A percentile compares a stretch with the other conserved stretches of the same genome.
phyloP scores from a whole-genome alignment of 176 grass and related monocot species.

The Aegilops sharonensis region DNA sequence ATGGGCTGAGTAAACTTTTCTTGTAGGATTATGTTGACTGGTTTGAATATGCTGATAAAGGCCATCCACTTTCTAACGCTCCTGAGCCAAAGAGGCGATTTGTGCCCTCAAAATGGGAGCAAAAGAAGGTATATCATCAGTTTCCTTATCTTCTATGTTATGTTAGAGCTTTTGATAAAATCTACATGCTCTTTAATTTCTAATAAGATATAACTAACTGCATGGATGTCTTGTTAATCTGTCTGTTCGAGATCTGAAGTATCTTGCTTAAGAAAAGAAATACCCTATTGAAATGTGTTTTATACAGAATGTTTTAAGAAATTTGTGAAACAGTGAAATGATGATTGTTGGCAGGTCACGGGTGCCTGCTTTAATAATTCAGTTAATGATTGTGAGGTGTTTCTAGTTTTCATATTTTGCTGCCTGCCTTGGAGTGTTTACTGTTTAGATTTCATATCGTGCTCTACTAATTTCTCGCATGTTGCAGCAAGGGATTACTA shows the following conservation, averaged over 20 bases:
- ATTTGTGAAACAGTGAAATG: not conserved
- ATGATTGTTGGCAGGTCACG: not conserved
- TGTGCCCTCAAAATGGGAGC: slow-evolving; percentile 96
- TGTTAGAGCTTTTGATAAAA: not conserved
- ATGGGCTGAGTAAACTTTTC: slow-evolving; percentile 4
- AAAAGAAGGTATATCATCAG: slow-evolving; percentile 67
- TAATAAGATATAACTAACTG: not conserved
- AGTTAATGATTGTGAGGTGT: not conserved
- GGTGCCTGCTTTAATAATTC: not conserved
- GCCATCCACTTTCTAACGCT: slow-evolving; percentile 93
- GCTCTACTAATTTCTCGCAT: not conserved
- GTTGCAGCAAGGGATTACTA: not conserved
- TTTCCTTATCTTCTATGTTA: not conserved
- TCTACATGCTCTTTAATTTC: slow-evolving; percentile 2
- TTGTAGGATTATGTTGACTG: slow-evolving; percentile 95
- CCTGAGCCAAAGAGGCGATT: slow-evolving; percentile 98
- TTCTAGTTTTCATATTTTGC: slow-evolving; percentile 8
- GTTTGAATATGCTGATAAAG: slow-evolving; percentile 95
- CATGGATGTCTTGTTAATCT: not conserved
- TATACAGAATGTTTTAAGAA: not conserved
- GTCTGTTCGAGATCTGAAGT: slow-evolving; percentile 7
- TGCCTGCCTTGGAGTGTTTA: not conserved
- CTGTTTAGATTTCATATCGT: not conserved
- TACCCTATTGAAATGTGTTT: not conserved
- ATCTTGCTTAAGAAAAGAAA: not conserved